Percentiles rank a stretch among this genome's conserved stretches.
Evolutionary conservation across 2,329 filamentous ascomycete species (phyloP).

Genomic region (Diplocarpon rosae): DNA sequence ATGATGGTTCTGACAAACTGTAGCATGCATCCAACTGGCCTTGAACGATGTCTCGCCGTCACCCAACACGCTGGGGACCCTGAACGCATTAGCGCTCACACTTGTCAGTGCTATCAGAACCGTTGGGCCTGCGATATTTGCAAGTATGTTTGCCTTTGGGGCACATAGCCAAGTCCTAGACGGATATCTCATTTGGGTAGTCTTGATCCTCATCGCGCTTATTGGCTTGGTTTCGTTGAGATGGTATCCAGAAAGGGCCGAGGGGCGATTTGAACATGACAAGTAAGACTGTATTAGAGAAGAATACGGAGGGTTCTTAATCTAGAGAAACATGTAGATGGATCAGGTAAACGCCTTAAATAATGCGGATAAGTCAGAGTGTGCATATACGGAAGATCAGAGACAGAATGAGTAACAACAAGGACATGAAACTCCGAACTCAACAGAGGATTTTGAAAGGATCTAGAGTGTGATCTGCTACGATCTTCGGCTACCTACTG

Average conservation of each 20-base stretch:
- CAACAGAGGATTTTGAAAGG: too few relatives aligned
- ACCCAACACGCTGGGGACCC: slow-evolving; percentile 51
- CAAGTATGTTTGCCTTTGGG: slow-evolving; percentile 57
- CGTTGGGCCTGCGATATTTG: slow-evolving; percentile 53
- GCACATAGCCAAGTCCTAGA: slow-evolving; percentile 47
- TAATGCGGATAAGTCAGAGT: too few relatives aligned
- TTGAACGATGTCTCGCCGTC: slow-evolving; percentile 64
- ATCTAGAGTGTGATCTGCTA: too few relatives aligned
- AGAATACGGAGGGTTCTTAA: too few relatives aligned
- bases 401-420: too few relatives aligned
- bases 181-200: slow-evolving; percentile 57
- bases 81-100: slow-evolving; percentile 61
- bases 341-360: too few relatives aligned
- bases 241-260: slow-evolving; percentile 28
- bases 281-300: too few relatives aligned
- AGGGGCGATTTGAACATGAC: slow-evolving; percentile 14
- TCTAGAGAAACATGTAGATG: too few relatives aligned
- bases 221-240: slow-evolving; percentile 24
- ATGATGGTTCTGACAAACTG: background rate
- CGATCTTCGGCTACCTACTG: too few relatives aligned
- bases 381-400: too few relatives aligned
- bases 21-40: slow-evolving; percentile 61
- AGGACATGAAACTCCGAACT: too few relatives aligned
- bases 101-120: slow-evolving; percentile 50
- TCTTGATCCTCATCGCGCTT: slow-evolving; percentile 34